Percentiles rank a stretch among this genome's conserved stretches.
These are phyloP conservation scores for Sporothrix protearum DNA, from an alignment of 2,329 filamentous ascomycete genomes.

Conservation along the genomic window DNA sequence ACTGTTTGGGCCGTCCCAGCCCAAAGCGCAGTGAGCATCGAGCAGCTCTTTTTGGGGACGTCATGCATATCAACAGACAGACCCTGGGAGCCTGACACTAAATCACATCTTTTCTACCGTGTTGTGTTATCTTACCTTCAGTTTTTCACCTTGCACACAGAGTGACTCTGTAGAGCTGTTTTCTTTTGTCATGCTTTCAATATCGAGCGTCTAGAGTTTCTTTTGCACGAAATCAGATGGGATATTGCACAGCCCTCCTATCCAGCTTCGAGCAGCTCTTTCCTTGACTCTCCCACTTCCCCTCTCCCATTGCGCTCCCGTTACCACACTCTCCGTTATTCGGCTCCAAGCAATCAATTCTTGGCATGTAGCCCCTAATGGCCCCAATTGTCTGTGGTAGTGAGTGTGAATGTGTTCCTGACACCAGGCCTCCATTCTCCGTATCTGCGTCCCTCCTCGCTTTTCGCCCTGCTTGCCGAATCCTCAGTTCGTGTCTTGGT, in stretches of 20 bases:
- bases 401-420: not conserved
- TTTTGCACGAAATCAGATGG: too few relatives aligned
- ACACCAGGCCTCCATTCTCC: not conserved
- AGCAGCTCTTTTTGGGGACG: not conserved
- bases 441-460: not conserved
- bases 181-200: not conserved
- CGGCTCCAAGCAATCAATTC: not conserved
- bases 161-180: not conserved
- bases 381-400: not conserved
- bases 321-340: not conserved
- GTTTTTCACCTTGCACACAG: not conserved
- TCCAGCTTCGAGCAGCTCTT: not conserved
- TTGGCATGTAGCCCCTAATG: not conserved
- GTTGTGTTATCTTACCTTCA: not conserved
- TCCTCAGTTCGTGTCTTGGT: not conserved
- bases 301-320: not conserved
- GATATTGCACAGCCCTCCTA: not conserved
- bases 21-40: not conserved
- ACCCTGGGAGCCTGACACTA: not conserved
- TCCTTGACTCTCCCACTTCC: not conserved
- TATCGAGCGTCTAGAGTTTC: too few relatives aligned
- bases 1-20: not conserved
- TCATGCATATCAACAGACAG: not conserved
- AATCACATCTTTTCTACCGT: not conserved
- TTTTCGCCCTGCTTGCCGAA: not conserved